Conservation (phyloP, 2,329 filamentous ascomycete genomes). For the Colletotrichum sublineola region DNA sequence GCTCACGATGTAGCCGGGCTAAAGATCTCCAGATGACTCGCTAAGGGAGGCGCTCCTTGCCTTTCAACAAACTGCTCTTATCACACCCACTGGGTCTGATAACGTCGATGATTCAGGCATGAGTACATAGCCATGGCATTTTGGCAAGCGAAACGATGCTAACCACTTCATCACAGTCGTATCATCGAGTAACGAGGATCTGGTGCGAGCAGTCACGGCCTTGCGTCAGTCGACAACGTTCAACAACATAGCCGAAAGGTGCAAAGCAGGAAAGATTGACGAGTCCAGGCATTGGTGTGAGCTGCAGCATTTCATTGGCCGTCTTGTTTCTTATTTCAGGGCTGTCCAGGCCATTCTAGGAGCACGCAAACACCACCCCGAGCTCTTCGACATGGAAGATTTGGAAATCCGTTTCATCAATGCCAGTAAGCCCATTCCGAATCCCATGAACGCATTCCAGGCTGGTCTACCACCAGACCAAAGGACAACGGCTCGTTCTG, state of each 20-base stretch:
- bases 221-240: conserved; percentile 1
- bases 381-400: conserved; percentile 49
- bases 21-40: neutral
- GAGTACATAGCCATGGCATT: neutral
- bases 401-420: conserved; percentile 45
- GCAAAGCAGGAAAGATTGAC: conserved; percentile 26
- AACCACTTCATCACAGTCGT: neutral
- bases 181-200: neutral
- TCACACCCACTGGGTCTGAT: too few relatives aligned
- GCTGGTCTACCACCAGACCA: conserved; percentile 31
- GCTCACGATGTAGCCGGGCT: neutral
- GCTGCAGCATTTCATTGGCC: conserved; percentile 47
- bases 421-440: conserved; percentile 44
- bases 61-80: neutral
- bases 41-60: neutral
- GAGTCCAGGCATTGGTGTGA: conserved; percentile 48
- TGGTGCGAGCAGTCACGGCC: conserved; percentile 9
- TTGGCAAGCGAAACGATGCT: neutral
- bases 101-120: neutral
- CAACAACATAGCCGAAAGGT: neutral
- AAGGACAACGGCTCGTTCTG: neutral
- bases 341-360: conserved; percentile 43
- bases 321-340: conserved; percentile 46
- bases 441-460: conserved; percentile 41
- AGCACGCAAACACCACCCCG: conserved; percentile 46